These are phyloP conservation scores for Xylaria curta DNA, from an alignment of 495 filamentous ascomycete species.

Conservation along the genomic window DNA sequence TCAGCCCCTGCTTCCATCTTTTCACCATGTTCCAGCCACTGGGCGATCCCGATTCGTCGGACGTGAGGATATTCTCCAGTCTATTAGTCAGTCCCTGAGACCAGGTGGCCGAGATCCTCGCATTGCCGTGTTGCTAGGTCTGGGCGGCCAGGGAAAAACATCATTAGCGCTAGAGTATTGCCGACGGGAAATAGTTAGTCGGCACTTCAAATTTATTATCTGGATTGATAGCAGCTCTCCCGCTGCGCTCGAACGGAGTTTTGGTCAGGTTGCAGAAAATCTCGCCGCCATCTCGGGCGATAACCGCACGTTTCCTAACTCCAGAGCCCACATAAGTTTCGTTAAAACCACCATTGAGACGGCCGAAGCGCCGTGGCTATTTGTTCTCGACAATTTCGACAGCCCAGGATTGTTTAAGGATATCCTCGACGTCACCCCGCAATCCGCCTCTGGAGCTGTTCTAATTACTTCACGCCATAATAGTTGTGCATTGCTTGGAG, in stretches of 20 bases:
- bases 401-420: constrained; percentile 15
- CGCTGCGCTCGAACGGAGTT: constrained; percentile 1
- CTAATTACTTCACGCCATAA: constrained; percentile 14
- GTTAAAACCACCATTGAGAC: background rate
- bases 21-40: constrained; percentile 8
- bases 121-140: constrained; percentile 11
- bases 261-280: constrained; percentile 17
- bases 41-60: constrained; percentile 15
- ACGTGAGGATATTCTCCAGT: constrained; percentile 16
- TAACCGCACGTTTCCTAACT: constrained; percentile 9
- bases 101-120: constrained; percentile 11
- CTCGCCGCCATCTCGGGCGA: constrained; percentile 2
- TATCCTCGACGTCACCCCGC: constrained; percentile 8
- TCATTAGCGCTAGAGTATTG: constrained; percentile 15
- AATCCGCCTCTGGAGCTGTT: constrained; percentile 12
- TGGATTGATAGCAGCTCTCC: constrained; percentile 15
- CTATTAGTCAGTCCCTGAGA: constrained; percentile 6
- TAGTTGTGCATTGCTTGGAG: constrained; percentile 15
- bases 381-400: constrained; percentile 14
- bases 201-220: constrained; percentile 16
- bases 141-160: constrained; percentile 16
- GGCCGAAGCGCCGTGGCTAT: constrained; percentile 5
- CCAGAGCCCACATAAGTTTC: constrained; percentile 9
- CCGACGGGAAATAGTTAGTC: constrained; percentile 12
- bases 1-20: constrained; percentile 5